Evolutionary conservation across 2,329 filamentous ascomycete species (phyloP), one percentile per base, ranked within the genome.

Genomic region (Escovopsis sp.): DNA sequence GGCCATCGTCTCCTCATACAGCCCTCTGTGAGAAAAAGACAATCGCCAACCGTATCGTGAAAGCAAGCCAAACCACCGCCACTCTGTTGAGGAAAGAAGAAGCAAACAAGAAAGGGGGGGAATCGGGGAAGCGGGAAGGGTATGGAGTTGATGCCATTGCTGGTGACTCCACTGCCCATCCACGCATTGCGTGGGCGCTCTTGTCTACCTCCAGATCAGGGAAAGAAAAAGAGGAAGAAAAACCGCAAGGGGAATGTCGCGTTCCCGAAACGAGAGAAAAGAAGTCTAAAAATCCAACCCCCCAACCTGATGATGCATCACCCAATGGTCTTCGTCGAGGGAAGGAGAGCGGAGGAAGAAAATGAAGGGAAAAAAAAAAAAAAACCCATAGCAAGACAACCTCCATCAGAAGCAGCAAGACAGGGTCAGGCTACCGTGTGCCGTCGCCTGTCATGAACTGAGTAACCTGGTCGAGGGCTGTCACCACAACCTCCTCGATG

Each of bases 401-500:
- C 24, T 35, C 31, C 15, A 14, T 16, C 13, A 14, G 33, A 3
- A 14, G 15, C 33, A 35, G 33, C n/a, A 14, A 35, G 34, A 30
- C 15, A 27, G 39, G 24, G n/a, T 15, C 39, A n/a, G 8, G n/a
- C 29, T 24, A 16, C 40, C 24, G 35, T 14, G 31, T 45, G 36
- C 51, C 44, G 25, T 51, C 45, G 44, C 51, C 50, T 14, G 47
- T 40, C 55, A 81, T 67, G 47, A 70, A 71, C 48, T 65, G 62
- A 37, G 66, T 53, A n/a, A 80, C 77, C 48, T 68, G 68, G 30
- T 67, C 62, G 39, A 82, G 60, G 2, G 79, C 73, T 40, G 76
- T 70, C 20, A 61, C 59, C 61, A 79, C 70, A 43, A 88, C 80
- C 39, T 74, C 64, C 39, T 77, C 64, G 50, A 72, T 48, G 41